Evolutionary conservation across 805 yeast genomes (phyloP).

Genomic region (Tetrapisispora arboricola): DNA sequence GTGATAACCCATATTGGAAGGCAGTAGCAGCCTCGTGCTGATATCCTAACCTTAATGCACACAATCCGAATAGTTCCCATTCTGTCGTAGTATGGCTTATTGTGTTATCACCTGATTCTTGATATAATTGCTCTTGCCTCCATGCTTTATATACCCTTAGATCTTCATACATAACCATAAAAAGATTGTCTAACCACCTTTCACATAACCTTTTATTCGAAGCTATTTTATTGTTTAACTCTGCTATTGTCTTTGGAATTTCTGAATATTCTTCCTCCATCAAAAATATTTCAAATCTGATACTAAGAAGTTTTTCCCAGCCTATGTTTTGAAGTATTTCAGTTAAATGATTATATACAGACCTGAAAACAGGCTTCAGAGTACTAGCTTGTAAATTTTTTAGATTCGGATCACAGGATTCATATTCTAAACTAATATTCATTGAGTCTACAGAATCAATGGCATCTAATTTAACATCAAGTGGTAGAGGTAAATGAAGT

Average conservation of each 20-base stretch:
- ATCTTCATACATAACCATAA: conserved; percentile 59
- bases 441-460: conserved; percentile 53
- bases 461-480: conserved; percentile 56
- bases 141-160: conserved; percentile 74
- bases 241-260: conserved; percentile 5
- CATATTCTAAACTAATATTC: conserved; percentile 53
- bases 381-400: conserved; percentile 55
- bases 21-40: conserved; percentile 77
- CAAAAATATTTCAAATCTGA: conserved; percentile 51
- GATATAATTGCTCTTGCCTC: conserved; percentile 81
- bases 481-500: conserved; percentile 62
- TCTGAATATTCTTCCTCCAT: conserved; percentile 46
- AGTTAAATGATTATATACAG: conserved; percentile 48
- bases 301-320: conserved; percentile 53
- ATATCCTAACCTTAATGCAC: conserved; percentile 75
- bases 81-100: conserved; percentile 68
- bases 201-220: conserved; percentile 45
- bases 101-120: conserved; percentile 73
- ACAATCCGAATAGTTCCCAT: conserved; percentile 82
- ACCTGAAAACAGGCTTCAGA: conserved; percentile 43
- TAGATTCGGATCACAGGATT: conserved; percentile 48
- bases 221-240: not conserved
- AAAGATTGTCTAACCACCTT: conserved; percentile 65
- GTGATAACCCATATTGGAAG: conserved; percentile 54
- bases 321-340: conserved; percentile 53